Evolutionary conservation across 2,329 filamentous ascomycete genomes (phyloP).

Genomic region (Hypoxylon sp.): DNA sequence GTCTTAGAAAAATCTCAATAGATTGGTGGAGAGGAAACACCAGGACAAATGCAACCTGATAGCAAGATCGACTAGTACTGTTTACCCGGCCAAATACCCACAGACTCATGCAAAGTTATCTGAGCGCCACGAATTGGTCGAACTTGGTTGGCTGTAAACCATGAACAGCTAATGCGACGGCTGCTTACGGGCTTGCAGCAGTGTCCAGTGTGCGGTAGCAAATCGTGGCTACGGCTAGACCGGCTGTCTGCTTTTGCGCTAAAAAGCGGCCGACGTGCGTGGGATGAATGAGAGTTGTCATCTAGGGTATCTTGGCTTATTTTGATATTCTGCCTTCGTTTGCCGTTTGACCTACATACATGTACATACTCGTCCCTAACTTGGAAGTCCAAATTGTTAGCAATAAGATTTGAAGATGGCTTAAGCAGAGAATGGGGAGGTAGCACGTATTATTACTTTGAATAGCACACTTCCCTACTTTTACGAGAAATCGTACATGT

Average conservation of each 20-base stretch:
- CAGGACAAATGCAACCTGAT: conserved; percentile 28
- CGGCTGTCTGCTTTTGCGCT: conserved; percentile 38
- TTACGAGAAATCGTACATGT: conserved; percentile 3
- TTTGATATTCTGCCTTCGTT: conserved; percentile 18
- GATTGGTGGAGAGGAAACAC: conserved; percentile 23
- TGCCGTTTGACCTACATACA: conserved; percentile 11
- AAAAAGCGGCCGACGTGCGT: conserved; percentile 28
- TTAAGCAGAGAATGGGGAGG: not conserved
- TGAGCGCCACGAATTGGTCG: conserved; percentile 35
- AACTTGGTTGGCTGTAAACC: conserved; percentile 40
- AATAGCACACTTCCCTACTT: not conserved
- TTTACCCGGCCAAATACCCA: conserved; percentile 48
- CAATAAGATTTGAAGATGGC: not conserved
- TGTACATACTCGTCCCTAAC: not conserved
- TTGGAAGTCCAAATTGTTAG: not conserved
- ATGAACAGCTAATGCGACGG: conserved; percentile 38
- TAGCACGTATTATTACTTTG: conserved; percentile 3
- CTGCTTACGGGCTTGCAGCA: conserved; percentile 43
- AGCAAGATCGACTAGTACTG: conserved; percentile 37
- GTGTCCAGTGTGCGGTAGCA: conserved; percentile 17
- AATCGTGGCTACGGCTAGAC: conserved; percentile 43
- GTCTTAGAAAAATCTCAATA: conserved; percentile 27
- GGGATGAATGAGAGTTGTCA: conserved; percentile 18
- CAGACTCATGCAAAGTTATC: conserved; percentile 45
- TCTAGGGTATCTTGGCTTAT: conserved; percentile 32